Base-by-base conservation (phyloP, 768 basidiomycete species). In the Pulveroboletus frians region DNA sequence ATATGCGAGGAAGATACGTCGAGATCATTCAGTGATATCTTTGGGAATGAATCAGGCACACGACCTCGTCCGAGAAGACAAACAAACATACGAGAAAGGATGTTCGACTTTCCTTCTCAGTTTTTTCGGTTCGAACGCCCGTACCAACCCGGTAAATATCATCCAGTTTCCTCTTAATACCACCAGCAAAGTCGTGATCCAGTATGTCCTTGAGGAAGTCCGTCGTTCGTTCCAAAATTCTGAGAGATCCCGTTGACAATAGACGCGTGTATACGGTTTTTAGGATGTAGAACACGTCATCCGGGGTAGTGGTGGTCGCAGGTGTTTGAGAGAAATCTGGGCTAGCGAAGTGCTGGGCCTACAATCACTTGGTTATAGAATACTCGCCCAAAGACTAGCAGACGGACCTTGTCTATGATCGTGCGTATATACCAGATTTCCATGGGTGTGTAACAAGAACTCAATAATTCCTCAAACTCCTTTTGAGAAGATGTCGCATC, bases 221-320 rank as follows among this genome's bases (percentile, higher is more conserved):
- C 3, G 84, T 70, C 45, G 83, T 83, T 23, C 71, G 73, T 50
- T 79, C 73, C 2, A 91, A 74, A 3, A 77, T 79, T 5, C 65
- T 61, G 4, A 81, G 54, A 3, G 85, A 85, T 0, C 91, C 92
- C 0, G 88, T 86, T 0, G 88, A 85, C 15, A 96, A 63, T 29
- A 92, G 69, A 10, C 96, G 80, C 17, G 80, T 74, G 5, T 93
- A 74, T 3, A 94, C 84, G 7, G 83, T 76, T 67, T 96, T 97
- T 51, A 98, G 73, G 49, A 99, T 85, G 69, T 96, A 99, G 71
- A 98, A 99, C 2, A 86, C 88, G 57, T 98, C 96, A 65, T 99
- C 96, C 0, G 91, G 90, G 0, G 81, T 83, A 0, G 89, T 92
- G 0, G 86, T 88, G 2, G 75, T 79, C 10, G 77, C 72, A 43